phyloP scores from a whole-genome alignment of 192 early-diverging fungal genomes.

The Podila verticillata region DNA sequence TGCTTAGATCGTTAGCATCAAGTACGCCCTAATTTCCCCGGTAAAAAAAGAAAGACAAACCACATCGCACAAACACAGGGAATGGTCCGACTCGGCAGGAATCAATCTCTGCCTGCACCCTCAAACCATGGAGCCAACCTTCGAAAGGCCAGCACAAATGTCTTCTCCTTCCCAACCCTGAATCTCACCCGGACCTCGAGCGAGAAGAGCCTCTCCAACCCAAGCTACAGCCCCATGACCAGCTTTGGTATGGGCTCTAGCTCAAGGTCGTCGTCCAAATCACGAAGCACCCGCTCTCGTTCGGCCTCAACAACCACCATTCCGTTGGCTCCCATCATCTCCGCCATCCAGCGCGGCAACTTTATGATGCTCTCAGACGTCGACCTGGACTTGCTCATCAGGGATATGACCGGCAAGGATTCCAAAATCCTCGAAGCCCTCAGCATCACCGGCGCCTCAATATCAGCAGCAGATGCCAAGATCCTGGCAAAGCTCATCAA shows the following conservation, averaged over 20 bases:
- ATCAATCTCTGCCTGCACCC: constrained; percentile 39
- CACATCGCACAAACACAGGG: constrained; percentile 12
- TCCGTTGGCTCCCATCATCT: constrained; percentile 40
- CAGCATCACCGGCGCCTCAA: constrained; percentile 30
- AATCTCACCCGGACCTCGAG: constrained; percentile 38
- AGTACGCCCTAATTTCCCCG: no score
- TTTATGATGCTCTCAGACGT: constrained; percentile 46
- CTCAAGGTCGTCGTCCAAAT: constrained; percentile 35
- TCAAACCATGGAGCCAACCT: constrained; percentile 35
- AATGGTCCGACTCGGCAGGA: constrained; percentile 46
- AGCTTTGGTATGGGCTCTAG: constrained; percentile 8
- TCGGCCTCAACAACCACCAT: constrained; percentile 16
- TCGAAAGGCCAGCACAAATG: constrained; percentile 38
- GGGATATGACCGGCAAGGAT: constrained; percentile 41
- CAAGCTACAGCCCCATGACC: neutral
- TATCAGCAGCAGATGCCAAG: constrained; percentile 47
- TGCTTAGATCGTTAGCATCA: no score
- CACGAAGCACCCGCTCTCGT: constrained; percentile 15
- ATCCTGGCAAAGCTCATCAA: constrained; percentile 50
- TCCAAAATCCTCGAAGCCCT: constrained; percentile 42
- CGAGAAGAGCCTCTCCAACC: constrained; percentile 16
- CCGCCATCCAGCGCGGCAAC: constrained; percentile 42
- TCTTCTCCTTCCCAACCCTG: constrained; percentile 46
- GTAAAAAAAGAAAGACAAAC: neutral
- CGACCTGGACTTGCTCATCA: constrained; percentile 34